Evolutionary conservation across 768 basidiomycete genomes (phyloP), one percentile per base, ranked within the genome.

Genomic region (Astraeus odoratus): DNA sequence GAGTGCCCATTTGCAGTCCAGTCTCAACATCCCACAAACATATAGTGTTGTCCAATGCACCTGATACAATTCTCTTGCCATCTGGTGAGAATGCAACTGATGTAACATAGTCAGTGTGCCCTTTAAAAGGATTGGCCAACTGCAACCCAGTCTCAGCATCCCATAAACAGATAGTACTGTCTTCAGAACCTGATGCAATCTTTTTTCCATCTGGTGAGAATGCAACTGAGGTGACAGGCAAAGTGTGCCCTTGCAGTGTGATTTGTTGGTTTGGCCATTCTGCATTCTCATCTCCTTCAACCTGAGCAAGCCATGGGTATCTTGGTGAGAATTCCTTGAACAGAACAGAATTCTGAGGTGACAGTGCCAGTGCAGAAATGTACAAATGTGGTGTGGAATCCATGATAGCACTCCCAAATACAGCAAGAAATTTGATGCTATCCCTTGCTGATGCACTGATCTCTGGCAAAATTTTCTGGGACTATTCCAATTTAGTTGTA

Each of bases 281-380:
- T 35, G 16, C 13, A 18, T 8, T 13, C 31, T 18, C 16, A 4
- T 19, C 34, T 35, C 3, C 34, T 16, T n/a, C 8, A 18, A 35
- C 6, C 19, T 4, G 16, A 35, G 5, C 34, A 18, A 35, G 34
- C 8, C 34, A 8, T 8, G 16, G 10, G 34, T 8, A 35, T 18
- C 12, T 35, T 16, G 42, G 22, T 9, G 33, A 5, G 7, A 23
- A 2, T 23, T 18, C 23, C 12, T 10, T 23, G 7, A 30, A 35
- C 18, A 43, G 8, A 10, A 60, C 59, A 57, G 61, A 58, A 50
- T 49, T 46, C 41, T 26, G 22, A 42, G 48, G 49, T 48, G 48
- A 48, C 40, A 61, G 57, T 36, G 57, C 54, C 9, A 61, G 35
- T 3, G 52, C 58, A 24, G 57, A 59, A 6, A 56, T 24, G 42